Percentiles rank a stretch among this genome's conserved stretches.
Conservation (phyloP, 2,329 filamentous ascomycete genomes). For the Penicillium capsulatum region DNA sequence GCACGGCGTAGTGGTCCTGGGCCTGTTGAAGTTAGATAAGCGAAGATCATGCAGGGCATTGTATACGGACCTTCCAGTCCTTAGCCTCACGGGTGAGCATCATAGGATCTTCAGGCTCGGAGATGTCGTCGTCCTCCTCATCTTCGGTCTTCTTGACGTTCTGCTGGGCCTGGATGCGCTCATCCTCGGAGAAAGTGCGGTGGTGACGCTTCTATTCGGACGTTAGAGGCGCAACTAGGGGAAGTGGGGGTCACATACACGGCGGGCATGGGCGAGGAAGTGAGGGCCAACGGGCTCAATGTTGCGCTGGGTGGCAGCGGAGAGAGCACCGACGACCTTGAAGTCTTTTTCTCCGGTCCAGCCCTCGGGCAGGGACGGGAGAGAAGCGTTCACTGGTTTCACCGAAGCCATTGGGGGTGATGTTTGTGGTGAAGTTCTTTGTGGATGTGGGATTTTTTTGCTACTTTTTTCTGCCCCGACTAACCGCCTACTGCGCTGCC, state of each 20-base stretch:
- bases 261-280: constrained; percentile 94
- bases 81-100: constrained; percentile 92
- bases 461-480: constrained; percentile 35
- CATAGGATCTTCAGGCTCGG: constrained; percentile 87
- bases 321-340: constrained; percentile 74
- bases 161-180: constrained; percentile 92
- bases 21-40: constrained; percentile 48
- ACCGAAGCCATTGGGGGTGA: constrained; percentile 60
- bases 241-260: constrained; percentile 50
- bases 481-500: constrained; percentile 18
- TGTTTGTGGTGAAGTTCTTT: constrained; percentile 14
- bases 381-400: constrained; percentile 39
- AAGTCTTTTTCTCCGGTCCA: constrained; percentile 88
- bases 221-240: constrained; percentile 18
- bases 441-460: constrained; percentile 26
- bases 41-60: background rate
- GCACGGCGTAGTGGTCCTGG: constrained; percentile 97
- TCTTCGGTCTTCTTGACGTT: constrained; percentile 94
- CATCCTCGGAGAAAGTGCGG: constrained; percentile 97
- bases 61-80: constrained; percentile 87
- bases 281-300: constrained; percentile 96
- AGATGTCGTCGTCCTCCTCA: constrained; percentile 83
- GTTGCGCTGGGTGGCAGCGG: constrained; percentile 73
- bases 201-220: constrained; percentile 67
- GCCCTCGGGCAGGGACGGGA: constrained; percentile 71